phyloP scores from a whole-genome alignment of 768 basidiomycete genomes.

The Collybia sordida region DNA sequence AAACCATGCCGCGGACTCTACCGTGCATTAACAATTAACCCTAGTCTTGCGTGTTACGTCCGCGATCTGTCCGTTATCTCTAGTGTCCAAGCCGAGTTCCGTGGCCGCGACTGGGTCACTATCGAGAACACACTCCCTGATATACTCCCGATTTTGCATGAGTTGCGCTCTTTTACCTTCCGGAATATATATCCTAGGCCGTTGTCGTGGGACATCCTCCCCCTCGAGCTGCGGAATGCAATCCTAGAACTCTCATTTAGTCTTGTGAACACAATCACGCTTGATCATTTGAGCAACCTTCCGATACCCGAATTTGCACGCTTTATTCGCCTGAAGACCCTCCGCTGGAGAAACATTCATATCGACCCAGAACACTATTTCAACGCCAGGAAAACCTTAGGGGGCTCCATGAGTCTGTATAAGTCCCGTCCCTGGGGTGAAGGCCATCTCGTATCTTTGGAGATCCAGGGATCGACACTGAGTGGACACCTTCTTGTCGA shows the following conservation, averaged over 20 bases:
- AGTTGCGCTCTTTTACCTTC: constrained; percentile 8
- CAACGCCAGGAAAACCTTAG: not conserved
- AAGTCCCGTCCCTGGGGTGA: not conserved
- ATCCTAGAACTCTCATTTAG: constrained; percentile 6
- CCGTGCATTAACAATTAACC: not conserved
- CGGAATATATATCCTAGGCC: not conserved
- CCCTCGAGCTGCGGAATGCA: not conserved
- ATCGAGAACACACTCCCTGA: constrained; percentile 14
- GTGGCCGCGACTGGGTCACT: constrained; percentile 11
- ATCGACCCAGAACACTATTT: not conserved
- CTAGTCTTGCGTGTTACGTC: constrained; percentile 4
- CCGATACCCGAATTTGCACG: constrained; percentile 7
- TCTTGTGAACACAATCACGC: not conserved
- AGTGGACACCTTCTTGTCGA: constrained; percentile 1
- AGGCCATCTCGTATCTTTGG: constrained; percentile 2
- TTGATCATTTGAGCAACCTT: constrained; percentile 1
- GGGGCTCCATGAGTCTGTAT: no score
- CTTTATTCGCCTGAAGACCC: not conserved
- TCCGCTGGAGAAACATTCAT: not conserved
- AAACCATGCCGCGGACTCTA: constrained; percentile 1
- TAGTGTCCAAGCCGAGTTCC: constrained; percentile 2
- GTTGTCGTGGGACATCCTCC: constrained; percentile 2
- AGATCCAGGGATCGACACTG: not conserved
- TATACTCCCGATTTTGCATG: constrained; percentile 9
- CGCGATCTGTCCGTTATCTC: constrained; percentile 4